Percentiles rank a stretch among this genome's conserved stretches.
These are phyloP conservation scores for Biscutella laevigata DNA, from an alignment of 441 rosid species.

Conservation along the genomic window DNA sequence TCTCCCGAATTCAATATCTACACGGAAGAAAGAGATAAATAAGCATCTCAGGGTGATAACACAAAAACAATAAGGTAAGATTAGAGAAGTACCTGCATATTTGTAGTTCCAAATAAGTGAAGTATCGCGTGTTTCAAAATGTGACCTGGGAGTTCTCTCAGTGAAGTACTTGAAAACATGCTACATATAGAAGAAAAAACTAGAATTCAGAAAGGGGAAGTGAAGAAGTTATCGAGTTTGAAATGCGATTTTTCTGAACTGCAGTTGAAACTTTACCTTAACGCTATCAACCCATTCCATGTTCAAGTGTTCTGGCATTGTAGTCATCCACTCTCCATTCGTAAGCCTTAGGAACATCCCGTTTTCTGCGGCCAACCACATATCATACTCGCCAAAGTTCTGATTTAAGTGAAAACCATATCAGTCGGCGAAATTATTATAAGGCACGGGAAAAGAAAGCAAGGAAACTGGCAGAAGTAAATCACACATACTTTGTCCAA, in stretches of 20 bases:
- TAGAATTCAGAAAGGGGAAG: constrained; percentile 12
- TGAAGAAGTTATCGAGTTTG: background rate
- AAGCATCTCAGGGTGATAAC: background rate
- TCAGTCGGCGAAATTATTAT: constrained; percentile 2
- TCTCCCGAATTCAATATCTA: constrained; percentile 90
- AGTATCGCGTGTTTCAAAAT: constrained; percentile 74
- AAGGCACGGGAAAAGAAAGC: background rate
- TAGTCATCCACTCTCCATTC: constrained; percentile 91
- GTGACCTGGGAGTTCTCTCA: constrained; percentile 92
- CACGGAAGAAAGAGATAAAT: constrained; percentile 19
- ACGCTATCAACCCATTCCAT: constrained; percentile 99
- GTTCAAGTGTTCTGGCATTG: constrained; percentile 96
- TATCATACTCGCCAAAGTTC: constrained; percentile 78
- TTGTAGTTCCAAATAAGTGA: constrained; percentile 98
- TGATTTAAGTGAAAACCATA: constrained; percentile 25
- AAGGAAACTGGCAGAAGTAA: constrained; percentile 3
- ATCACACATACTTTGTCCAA: constrained; percentile 53
- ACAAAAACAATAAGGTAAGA: background rate
- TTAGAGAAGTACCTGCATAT: constrained; percentile 64
- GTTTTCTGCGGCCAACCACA: constrained; percentile 98
- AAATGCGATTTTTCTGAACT: background rate
- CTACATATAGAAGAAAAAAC: constrained; percentile 44
- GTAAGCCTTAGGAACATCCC: constrained; percentile 92
- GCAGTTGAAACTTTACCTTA: constrained; percentile 44
- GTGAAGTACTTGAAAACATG: constrained; percentile 95